phyloP scores from a whole-genome alignment of 1,284 basidiomycete genomes.

The Cutaneotrichosporon curvatum region DNA sequence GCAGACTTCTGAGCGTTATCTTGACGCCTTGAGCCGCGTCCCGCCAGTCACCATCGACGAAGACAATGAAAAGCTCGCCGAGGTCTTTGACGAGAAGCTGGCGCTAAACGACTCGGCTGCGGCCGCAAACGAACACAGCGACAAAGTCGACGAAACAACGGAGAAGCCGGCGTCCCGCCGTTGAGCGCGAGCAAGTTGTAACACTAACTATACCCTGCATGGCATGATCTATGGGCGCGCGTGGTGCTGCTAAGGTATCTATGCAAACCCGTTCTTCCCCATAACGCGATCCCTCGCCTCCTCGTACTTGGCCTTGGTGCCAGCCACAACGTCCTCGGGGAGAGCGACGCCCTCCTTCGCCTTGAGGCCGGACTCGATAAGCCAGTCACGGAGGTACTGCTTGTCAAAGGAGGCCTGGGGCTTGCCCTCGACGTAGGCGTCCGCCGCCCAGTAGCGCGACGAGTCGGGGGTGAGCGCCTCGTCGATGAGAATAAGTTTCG shows the following conservation, averaged over 20 bases:
- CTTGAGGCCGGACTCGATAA: constrained; percentile 62
- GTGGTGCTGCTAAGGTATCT: background rate
- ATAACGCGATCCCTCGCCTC: constrained; percentile 69
- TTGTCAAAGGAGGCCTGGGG: constrained; percentile 92
- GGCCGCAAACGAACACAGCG: too few species aligned
- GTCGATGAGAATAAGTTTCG: constrained; percentile 79
- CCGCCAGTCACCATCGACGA: constrained; percentile 21
- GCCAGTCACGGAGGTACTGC: constrained; percentile 90
- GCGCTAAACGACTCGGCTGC: too few species aligned
- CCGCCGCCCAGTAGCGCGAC: constrained; percentile 88
- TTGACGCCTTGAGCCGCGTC: constrained; percentile 26
- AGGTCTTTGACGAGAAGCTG: background rate
- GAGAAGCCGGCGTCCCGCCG: too few species aligned
- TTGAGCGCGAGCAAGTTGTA: too few species aligned
- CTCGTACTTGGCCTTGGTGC: constrained; percentile 68
- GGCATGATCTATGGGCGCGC: background rate
- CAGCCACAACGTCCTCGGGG: constrained; percentile 64
- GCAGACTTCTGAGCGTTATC: constrained; percentile 30
- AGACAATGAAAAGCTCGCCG: background rate
- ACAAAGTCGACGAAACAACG: too few species aligned
- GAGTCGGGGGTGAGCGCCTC: constrained; percentile 96
- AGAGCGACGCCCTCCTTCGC: constrained; percentile 71
- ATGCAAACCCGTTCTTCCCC: constrained; percentile 38
- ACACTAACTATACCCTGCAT: constrained; percentile 4
- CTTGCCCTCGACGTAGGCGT: constrained; percentile 64